Evolutionary conservation across 345 rosid species (phyloP).

Genomic region (Streptanthus diversifolius): DNA sequence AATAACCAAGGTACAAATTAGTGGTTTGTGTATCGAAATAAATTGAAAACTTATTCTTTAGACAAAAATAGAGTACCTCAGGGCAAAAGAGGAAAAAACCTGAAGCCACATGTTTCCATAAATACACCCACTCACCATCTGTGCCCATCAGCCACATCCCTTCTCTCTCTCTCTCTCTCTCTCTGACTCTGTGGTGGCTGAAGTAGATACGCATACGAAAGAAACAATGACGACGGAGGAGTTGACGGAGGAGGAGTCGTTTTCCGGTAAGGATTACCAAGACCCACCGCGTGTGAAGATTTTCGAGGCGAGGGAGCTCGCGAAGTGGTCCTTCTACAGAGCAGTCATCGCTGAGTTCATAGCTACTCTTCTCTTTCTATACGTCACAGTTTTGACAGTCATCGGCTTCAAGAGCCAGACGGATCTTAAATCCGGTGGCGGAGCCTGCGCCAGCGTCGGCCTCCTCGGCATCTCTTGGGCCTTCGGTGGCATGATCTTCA

Average conservation of each 20-base stretch:
- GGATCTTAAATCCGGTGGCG: slow-evolving; percentile 16
- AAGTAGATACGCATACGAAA: background rate
- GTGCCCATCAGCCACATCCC: slow-evolving; percentile 11
- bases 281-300: slow-evolving; percentile 80
- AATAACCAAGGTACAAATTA: background rate
- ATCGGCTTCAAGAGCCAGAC: slow-evolving; percentile 64
- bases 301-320: slow-evolving; percentile 51
- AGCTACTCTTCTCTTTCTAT: slow-evolving; percentile 79
- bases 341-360: slow-evolving; percentile 81
- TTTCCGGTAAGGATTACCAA: slow-evolving; percentile 61
- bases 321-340: slow-evolving; percentile 78
- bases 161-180: background rate
- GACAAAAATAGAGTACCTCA: slow-evolving; percentile 11
- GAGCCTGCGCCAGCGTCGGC: slow-evolving; percentile 69
- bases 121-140: slow-evolving; percentile 27
- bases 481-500: slow-evolving; percentile 81
- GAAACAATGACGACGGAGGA: slow-evolving; percentile 39
- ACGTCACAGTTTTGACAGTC: slow-evolving; percentile 65
- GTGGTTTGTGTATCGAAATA: background rate
- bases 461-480: slow-evolving; percentile 85
- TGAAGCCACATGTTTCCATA: slow-evolving; percentile 17
- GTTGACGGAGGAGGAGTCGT: slow-evolving; percentile 42
- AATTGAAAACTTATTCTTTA: background rate
- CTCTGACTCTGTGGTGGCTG: background rate
- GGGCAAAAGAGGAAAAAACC: slow-evolving; percentile 11